Percentiles rank a stretch among this genome's conserved stretches.
phyloP scores from a whole-genome alignment of 2,329 filamentous ascomycete species.

The Colletotrichum truncatum region DNA sequence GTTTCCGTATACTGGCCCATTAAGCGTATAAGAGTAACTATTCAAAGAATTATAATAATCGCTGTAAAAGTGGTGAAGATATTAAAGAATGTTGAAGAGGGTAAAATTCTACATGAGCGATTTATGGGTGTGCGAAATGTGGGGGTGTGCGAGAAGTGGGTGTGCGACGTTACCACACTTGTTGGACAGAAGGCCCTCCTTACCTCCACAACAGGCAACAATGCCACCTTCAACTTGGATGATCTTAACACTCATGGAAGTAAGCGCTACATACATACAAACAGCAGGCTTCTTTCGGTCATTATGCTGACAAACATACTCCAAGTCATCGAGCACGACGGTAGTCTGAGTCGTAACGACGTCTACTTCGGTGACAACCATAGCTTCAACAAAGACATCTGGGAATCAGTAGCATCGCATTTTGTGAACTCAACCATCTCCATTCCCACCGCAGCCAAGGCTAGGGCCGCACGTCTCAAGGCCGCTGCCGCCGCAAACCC shows the following conservation, averaged over 20 bases:
- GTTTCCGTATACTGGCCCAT: no score
- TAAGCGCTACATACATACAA: no score
- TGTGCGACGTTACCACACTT: no score
- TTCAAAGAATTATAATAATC: no score
- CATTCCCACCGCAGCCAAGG: constrained; percentile 39
- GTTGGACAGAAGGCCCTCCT: constrained; percentile 27
- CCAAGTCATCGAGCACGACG: constrained; percentile 46
- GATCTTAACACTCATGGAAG: constrained; percentile 37
- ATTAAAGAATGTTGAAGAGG: no score
- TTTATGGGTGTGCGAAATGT: no score
- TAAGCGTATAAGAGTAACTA: no score
- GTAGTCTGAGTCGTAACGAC: constrained; percentile 41
- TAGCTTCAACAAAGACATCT: constrained; percentile 39
- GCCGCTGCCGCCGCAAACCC: constrained; percentile 37
- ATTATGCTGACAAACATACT: not conserved
- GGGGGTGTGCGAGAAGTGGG: no score
- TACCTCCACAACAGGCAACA: constrained; percentile 39
- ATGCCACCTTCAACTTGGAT: constrained; percentile 39
- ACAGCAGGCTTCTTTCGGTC: no score
- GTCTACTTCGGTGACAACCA: constrained; percentile 40
- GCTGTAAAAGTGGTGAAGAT: no score
- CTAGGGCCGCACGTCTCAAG: constrained; percentile 37
- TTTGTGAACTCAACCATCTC: constrained; percentile 36
- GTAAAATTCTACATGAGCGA: no score
- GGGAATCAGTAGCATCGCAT: constrained; percentile 32